Percentiles rank a stretch among this genome's conserved stretches.
phyloP scores from a whole-genome alignment of 495 filamentous ascomycete species.

The Penicillium goetzii region DNA sequence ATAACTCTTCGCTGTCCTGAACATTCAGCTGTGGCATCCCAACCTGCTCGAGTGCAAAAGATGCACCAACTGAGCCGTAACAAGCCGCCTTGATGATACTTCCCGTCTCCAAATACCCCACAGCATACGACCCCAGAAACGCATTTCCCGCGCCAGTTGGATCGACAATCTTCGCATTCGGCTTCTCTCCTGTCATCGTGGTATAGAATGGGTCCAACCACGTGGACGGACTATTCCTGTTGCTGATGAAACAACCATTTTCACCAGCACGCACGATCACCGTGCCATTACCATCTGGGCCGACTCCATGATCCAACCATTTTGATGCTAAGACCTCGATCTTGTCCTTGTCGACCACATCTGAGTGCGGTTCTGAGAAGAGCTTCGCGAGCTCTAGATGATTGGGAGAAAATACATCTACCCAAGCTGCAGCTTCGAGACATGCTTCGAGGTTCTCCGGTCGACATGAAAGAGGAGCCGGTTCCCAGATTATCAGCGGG shows the following conservation, averaged over 20 bases:
- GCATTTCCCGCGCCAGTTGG: conserved; percentile 45
- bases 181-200: not conserved
- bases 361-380: conserved; percentile 15
- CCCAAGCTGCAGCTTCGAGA: conserved; percentile 25
- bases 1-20: conserved; percentile 23
- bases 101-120: conserved; percentile 31
- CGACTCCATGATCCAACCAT: conserved; percentile 29
- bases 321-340: conserved; percentile 33
- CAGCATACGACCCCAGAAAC: conserved; percentile 40
- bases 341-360: conserved; percentile 8
- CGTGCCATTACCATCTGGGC: conserved; percentile 22
- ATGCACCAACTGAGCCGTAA: conserved; percentile 38
- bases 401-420: conserved; percentile 46
- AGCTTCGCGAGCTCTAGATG: conserved; percentile 38
- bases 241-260: conserved; percentile 33
- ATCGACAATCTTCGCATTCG: conserved; percentile 30
- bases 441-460: conserved; percentile 28
- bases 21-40: conserved; percentile 32
- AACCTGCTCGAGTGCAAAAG: conserved; percentile 44
- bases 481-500: conserved; percentile 46
- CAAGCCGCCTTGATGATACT: conserved; percentile 30
- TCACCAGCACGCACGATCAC: conserved; percentile 40
- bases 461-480: conserved; percentile 34
- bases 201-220: conserved; percentile 42
- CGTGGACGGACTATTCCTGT: conserved; percentile 8